Percentiles rank a stretch among this genome's conserved stretches.
Conservation (phyloP, 2,329 filamentous ascomycete genomes). For the Raffaelea deltoideospora region DNA sequence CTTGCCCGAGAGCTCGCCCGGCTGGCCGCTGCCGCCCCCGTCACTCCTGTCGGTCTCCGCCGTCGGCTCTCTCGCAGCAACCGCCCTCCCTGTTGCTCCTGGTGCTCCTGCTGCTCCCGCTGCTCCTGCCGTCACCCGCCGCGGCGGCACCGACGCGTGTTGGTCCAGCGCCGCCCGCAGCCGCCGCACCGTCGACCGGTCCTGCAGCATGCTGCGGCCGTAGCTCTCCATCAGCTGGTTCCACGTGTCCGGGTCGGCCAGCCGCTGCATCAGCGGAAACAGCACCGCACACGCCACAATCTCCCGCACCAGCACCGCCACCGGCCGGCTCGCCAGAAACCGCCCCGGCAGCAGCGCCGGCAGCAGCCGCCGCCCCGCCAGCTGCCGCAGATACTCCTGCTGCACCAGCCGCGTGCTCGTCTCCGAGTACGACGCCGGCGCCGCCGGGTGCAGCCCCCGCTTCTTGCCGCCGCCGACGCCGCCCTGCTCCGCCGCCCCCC, state of each 20-base stretch:
- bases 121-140: slow-evolving; percentile 12
- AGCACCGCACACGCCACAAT: slow-evolving; percentile 88
- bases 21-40: slow-evolving; percentile 29
- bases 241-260: slow-evolving; percentile 92
- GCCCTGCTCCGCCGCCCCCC: not conserved
- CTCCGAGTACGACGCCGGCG: slow-evolving; percentile 68
- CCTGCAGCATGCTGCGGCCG: slow-evolving; percentile 75
- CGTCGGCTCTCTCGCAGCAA: too few relatives aligned
- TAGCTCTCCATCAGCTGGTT: slow-evolving; percentile 90
- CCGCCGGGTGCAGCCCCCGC: slow-evolving; percentile 82
- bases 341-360: slow-evolving; percentile 59
- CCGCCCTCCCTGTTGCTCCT: too few relatives aligned
- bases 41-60: too few relatives aligned
- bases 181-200: slow-evolving; percentile 86
- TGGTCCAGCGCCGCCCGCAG: slow-evolving; percentile 84
- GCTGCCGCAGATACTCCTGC: slow-evolving; percentile 71
- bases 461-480: too few relatives aligned
- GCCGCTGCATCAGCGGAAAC: slow-evolving; percentile 60
- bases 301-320: slow-evolving; percentile 70
- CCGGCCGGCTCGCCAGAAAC: slow-evolving; percentile 65
- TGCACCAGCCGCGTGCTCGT: slow-evolving; percentile 54
- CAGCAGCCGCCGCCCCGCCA: slow-evolving; percentile 52
- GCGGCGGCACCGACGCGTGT: slow-evolving; percentile 72
- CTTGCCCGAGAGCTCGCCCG: slow-evolving; percentile 20
- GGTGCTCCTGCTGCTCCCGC: too few relatives aligned